phyloP scores from a whole-genome alignment of 2,329 filamentous ascomycete genomes.

The Colletotrichum aenigma region DNA sequence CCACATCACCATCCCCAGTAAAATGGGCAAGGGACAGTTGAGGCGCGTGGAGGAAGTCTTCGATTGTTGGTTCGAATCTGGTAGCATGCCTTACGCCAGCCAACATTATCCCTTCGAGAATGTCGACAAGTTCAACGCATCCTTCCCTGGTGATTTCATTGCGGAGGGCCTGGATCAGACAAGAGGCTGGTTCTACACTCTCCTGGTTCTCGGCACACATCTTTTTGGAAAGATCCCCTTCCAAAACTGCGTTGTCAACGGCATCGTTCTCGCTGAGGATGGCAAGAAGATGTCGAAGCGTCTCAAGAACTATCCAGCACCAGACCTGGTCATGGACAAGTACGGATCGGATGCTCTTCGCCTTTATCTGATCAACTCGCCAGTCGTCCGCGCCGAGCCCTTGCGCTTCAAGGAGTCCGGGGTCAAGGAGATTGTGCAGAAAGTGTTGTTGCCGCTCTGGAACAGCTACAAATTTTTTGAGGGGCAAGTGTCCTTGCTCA shows the following conservation, averaged over 20 bases:
- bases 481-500: slow-evolving; percentile 82
- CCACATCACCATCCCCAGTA: slow-evolving; percentile 90
- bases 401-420: slow-evolving; percentile 89
- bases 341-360: slow-evolving; percentile 93
- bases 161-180: slow-evolving; percentile 94
- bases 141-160: slow-evolving; percentile 92
- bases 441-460: slow-evolving; percentile 89
- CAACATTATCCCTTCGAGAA: slow-evolving; percentile 94
- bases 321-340: slow-evolving; percentile 78
- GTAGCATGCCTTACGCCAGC: slow-evolving; percentile 92
- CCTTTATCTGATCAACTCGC: slow-evolving; percentile 96
- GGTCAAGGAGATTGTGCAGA: slow-evolving; percentile 93
- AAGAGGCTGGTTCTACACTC: slow-evolving; percentile 95
- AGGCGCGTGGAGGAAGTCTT: slow-evolving; percentile 87
- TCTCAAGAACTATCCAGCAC: slow-evolving; percentile 95
- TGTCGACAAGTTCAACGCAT: slow-evolving; percentile 76
- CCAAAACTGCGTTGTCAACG: slow-evolving; percentile 96
- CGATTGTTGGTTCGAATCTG: slow-evolving; percentile 97
- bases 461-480: slow-evolving; percentile 98
- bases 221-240: slow-evolving; percentile 86
- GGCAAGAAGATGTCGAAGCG: slow-evolving; percentile 99
- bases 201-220: slow-evolving; percentile 86
- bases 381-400: slow-evolving; percentile 89
- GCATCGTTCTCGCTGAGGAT: slow-evolving; percentile 90
- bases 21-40: slow-evolving; percentile 83